Percentiles rank a stretch among this genome's conserved stretches.
These are phyloP conservation scores for Trichophyton benhamiae DNA, from an alignment of 2,329 filamentous ascomycete species.

Conservation along the genomic window DNA sequence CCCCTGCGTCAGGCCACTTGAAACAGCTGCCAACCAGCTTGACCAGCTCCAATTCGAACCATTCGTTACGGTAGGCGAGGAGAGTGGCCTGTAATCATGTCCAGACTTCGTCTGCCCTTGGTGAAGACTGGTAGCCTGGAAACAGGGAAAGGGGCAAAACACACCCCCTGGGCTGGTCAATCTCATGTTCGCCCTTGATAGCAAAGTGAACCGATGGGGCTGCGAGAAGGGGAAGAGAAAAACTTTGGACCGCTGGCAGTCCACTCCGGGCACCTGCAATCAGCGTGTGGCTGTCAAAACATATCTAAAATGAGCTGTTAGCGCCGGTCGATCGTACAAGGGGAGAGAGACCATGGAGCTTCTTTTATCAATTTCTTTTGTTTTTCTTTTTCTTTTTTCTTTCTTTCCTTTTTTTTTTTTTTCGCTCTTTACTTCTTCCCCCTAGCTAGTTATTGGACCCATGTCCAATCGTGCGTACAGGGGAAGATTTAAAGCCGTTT, in stretches of 20 bases:
- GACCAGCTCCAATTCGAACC: background rate
- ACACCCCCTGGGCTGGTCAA: background rate
- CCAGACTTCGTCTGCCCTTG: no score
- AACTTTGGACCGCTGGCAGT: background rate
- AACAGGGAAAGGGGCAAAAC: background rate
- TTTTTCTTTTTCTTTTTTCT: background rate
- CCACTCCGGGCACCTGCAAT: background rate
- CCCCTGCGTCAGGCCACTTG: background rate
- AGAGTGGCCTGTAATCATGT: no score
- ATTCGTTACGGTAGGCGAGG: background rate
- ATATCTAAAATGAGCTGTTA: constrained; percentile 7
- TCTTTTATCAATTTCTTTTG: background rate
- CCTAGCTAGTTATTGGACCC: background rate
- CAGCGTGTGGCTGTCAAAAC: constrained; percentile 11
- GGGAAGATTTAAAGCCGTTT: background rate
- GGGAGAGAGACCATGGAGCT: background rate
- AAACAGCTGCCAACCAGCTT: background rate
- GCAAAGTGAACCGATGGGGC: constrained; percentile 3
- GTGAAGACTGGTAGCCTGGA: no score
- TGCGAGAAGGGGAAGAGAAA: background rate
- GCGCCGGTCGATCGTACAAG: background rate
- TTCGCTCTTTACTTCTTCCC: no score
- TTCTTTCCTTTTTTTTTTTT: background rate
- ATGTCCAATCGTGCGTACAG: background rate
- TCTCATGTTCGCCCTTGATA: background rate